Base-by-base conservation (phyloP, 768 basidiomycete species). In the Hygrophoropsis aurantiaca region DNA sequence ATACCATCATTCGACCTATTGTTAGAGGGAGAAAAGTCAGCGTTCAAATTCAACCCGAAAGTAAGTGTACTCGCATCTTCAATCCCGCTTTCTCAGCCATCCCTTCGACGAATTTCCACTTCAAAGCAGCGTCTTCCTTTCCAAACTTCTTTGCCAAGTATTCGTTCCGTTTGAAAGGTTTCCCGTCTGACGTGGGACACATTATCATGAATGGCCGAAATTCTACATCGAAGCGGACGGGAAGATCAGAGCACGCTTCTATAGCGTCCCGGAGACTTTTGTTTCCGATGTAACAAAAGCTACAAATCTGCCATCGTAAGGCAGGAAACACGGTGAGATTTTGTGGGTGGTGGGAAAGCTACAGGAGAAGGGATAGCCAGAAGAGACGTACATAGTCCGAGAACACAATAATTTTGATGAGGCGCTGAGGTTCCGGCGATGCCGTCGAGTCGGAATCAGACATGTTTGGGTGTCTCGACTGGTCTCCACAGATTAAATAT, bases 211-310 rank as follows among this genome's bases (percentile, higher is more conserved):
- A 69, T 1, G 66, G 68, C 26, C 67, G 62, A 35, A 67, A 66
- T n/a, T 67, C 66, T 52, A 67, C 62, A 26, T 69, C 66, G 45
- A 67, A 67, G 30, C 51, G 55, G 45, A 67, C 24, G 24, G 66
- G 65, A 11, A 73, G 61, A 50, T 61, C 57, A 24, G 40, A n/a
- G 15, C 64, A 66, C 13, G 60, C 64, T 1, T 62, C 50, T 47
- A 73, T 72, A n/a, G 71, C 71, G 18, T 58, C 59, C 7, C 62
- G 54, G 39, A 73, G 60, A 21, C 66, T 58, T 57, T 69, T 70
- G 58, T 64, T 57, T 16, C 58, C 67, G 38, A 74, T 67, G 57
- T 72, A 72, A 40, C 72, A 73, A 49, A 70, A 71, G 36, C 47
- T 50, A 50, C 69, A 71, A 19, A 65, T 49, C 66, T 67, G 46